These are phyloP conservation scores for Leccinum ponderosum DNA, from an alignment of 1,284 basidiomycete species.

Conservation along the genomic window DNA sequence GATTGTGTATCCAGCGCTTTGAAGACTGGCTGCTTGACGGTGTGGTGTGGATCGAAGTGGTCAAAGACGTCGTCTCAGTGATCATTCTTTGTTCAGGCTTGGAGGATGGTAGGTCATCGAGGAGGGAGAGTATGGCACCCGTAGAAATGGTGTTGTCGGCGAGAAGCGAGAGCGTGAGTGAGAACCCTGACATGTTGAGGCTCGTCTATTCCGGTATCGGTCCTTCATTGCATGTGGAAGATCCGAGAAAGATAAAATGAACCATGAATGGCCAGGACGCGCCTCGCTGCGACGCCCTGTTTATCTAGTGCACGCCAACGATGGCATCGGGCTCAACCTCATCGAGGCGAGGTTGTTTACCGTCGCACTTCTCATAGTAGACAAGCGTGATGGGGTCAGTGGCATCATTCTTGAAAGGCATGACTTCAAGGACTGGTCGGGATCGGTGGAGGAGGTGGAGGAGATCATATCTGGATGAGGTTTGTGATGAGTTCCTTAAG, in stretches of 20 bases:
- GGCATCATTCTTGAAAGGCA: slow-evolving; percentile 72
- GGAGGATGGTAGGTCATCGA: slow-evolving; percentile 73
- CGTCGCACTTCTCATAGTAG: too few relatives aligned
- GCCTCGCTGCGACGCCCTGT: slow-evolving; percentile 58
- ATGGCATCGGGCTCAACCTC: slow-evolving; percentile 84
- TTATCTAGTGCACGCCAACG: slow-evolving; percentile 56
- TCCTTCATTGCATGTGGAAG: slow-evolving; percentile 1
- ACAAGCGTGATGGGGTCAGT: slow-evolving; percentile 68
- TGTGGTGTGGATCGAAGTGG: slow-evolving; percentile 19
- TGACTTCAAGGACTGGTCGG: slow-evolving; percentile 73
- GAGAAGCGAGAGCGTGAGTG: slow-evolving; percentile 82
- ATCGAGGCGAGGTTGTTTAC: slow-evolving; percentile 82
- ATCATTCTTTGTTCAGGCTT: slow-evolving; percentile 34
- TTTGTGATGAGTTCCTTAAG: slow-evolving; percentile 70
- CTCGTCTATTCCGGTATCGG: slow-evolving; percentile 59
- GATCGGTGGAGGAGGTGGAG: slow-evolving; percentile 60
- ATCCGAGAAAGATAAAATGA: slow-evolving; percentile 14
- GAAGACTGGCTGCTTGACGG: slow-evolving; percentile 14
- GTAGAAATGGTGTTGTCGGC: slow-evolving; percentile 48
- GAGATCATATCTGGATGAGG: slow-evolving; percentile 70
- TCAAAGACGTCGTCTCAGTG: slow-evolving; percentile 15
- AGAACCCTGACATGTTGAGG: slow-evolving; percentile 95
- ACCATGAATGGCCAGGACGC: slow-evolving; percentile 86
- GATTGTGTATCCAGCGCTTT: slow-evolving; percentile 43
- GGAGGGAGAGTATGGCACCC: slow-evolving; percentile 63